phyloP scores from a whole-genome alignment of 768 basidiomycete genomes.

The Rhodotorula sphaerocarpa region DNA sequence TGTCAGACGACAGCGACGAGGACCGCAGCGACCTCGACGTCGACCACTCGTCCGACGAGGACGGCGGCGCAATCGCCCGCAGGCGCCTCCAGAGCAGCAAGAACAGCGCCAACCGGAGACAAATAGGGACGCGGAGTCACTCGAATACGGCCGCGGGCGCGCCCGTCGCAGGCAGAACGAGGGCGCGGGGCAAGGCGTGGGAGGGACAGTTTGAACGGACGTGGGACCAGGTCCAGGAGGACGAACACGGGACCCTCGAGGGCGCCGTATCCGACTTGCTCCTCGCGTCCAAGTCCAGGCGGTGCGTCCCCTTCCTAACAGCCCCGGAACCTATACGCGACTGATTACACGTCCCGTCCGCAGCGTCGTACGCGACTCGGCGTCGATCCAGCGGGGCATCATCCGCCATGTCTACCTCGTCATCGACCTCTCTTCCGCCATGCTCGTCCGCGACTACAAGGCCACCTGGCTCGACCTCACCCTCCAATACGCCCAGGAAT shows the following conservation, averaged over 20 bases:
- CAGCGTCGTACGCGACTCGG: slow-evolving; percentile 70
- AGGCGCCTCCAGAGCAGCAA: background rate
- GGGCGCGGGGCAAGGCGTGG: slow-evolving; percentile 64
- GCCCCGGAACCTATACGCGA: background rate
- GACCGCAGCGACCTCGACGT: background rate
- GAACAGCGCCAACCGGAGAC: background rate
- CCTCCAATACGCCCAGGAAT: slow-evolving; percentile 79
- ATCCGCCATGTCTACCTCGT: slow-evolving; percentile 89
- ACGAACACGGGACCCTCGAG: slow-evolving; percentile 83
- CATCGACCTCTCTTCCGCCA: slow-evolving; percentile 81
- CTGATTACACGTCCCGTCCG: background rate
- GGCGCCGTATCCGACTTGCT: slow-evolving; percentile 81
- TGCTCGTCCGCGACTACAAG: slow-evolving; percentile 93
- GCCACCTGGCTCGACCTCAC: slow-evolving; percentile 87
- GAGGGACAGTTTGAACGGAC: slow-evolving; percentile 87
- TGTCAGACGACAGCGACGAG: slow-evolving; percentile 1
- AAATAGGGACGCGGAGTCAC: background rate
- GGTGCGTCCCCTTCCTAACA: slow-evolving; percentile 49
- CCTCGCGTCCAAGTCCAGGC: slow-evolving; percentile 71
- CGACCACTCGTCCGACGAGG: background rate
- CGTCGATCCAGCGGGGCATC: slow-evolving; percentile 85
- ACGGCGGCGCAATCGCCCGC: background rate
- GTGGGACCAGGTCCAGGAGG: slow-evolving; percentile 96
- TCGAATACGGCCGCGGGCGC: too few relatives aligned
- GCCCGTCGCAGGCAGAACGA: too few relatives aligned